Evolutionary conservation across 371 early-diverging fungal species (phyloP).

Genomic region (Mortierella sp.): DNA sequence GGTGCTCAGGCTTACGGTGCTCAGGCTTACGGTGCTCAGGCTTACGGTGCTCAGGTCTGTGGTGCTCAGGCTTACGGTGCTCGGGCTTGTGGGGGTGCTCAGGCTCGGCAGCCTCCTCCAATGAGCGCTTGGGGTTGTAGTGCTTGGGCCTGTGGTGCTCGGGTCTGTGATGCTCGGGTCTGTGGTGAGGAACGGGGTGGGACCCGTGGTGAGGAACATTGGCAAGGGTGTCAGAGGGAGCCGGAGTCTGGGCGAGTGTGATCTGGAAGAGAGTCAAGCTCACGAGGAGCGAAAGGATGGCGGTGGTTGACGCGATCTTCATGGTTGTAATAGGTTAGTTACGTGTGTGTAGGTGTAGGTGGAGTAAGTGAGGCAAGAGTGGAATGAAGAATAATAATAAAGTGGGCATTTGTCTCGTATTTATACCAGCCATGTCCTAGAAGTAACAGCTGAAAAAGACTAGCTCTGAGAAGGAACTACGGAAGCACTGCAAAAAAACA

Average conservation of each 20-base stretch:
- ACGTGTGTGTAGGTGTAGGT: neutral
- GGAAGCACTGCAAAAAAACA: no score
- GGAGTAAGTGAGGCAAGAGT: neutral
- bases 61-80: no score
- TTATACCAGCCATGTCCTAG: neutral
- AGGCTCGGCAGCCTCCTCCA: neutral
- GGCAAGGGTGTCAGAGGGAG: neutral
- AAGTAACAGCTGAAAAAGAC: no score
- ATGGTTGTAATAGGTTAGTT: neutral
- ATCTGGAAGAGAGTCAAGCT: constrained; percentile 9
- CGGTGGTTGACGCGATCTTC: neutral
- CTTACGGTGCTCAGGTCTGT: no score
- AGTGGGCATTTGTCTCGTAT: neutral
- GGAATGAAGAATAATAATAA: neutral
- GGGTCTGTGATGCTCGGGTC: neutral
- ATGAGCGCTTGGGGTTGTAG: neutral
- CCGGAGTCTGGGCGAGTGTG: neutral
- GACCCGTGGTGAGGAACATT: neutral
- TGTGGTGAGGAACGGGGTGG: no score
- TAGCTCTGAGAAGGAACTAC: no score
- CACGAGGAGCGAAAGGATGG: constrained; percentile 4
- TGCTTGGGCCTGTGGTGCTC: neutral
- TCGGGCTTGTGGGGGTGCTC: no score
- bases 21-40: no score
- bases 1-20: no score